phyloP scores from a whole-genome alignment of 805 yeast species.

The Candida hispaniensis region DNA sequence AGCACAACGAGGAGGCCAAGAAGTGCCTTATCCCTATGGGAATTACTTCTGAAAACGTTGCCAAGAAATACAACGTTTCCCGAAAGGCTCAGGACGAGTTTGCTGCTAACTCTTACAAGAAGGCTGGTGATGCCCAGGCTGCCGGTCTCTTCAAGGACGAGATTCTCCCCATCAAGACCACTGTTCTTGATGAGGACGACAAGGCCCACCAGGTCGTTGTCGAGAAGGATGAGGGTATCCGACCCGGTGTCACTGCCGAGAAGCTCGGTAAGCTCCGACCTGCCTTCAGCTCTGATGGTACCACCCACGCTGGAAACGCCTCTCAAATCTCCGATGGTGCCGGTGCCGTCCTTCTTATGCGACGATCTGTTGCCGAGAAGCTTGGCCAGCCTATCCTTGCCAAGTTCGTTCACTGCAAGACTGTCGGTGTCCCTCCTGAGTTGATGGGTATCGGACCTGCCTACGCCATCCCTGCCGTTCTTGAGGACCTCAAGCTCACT shows the following conservation, averaged over 20 bases:
- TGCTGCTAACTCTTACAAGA: slow-evolving; percentile 76
- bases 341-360: slow-evolving; percentile 74
- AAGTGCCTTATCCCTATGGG: slow-evolving; percentile 95
- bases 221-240: slow-evolving; percentile 79
- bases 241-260: slow-evolving; percentile 72
- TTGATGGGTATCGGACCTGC: slow-evolving; percentile 99
- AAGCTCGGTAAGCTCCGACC: slow-evolving; percentile 69
- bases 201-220: slow-evolving; percentile 44
- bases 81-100: slow-evolving; percentile 76
- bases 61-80: slow-evolving; percentile 49
- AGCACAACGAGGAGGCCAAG: slow-evolving; percentile 39
- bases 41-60: slow-evolving; percentile 85
- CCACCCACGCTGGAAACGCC: slow-evolving; percentile 92
- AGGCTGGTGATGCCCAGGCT: slow-evolving; percentile 67
- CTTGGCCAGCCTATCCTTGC: slow-evolving; percentile 64
- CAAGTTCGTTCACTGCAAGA: slow-evolving; percentile 65
- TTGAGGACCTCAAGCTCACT: slow-evolving; percentile 48
- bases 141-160: slow-evolving; percentile 76
- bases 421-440: slow-evolving; percentile 93
- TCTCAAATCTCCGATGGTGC: slow-evolving; percentile 96
- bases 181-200: slow-evolving; percentile 46
- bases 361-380: slow-evolving; percentile 73
- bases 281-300: slow-evolving; percentile 74
- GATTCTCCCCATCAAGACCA: slow-evolving; percentile 68
- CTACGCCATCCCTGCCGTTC: slow-evolving; percentile 78